phyloP scores from a whole-genome alignment of 2,329 filamentous ascomycete genomes.

The Fusarium nelsonii region DNA sequence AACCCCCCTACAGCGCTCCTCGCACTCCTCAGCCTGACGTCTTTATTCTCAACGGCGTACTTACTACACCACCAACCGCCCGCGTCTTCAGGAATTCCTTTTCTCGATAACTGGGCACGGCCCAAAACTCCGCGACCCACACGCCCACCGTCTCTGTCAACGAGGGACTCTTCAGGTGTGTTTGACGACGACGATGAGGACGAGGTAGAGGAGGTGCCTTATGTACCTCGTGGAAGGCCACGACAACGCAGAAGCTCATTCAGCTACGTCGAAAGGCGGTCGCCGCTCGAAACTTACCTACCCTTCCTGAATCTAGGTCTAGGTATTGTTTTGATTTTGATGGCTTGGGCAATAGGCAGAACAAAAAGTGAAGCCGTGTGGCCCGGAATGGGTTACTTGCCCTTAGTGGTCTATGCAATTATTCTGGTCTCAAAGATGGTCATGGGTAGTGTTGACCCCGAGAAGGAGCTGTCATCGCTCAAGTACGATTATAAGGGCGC shows the following conservation, averaged over 20 bases:
- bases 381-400: constrained; percentile 63
- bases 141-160: constrained; percentile 40
- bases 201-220: constrained; percentile 29
- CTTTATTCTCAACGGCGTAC: constrained; percentile 72
- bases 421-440: constrained; percentile 72
- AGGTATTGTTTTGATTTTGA: constrained; percentile 63
- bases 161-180: constrained; percentile 26
- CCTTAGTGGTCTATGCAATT: constrained; percentile 70
- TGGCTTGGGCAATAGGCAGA: constrained; percentile 56
- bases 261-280: constrained; percentile 41
- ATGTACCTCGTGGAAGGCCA: constrained; percentile 27
- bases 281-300: constrained; percentile 69
- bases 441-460: constrained; percentile 77
- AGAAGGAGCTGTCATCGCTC: constrained; percentile 70
- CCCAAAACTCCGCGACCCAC: constrained; percentile 45
- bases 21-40: constrained; percentile 70
- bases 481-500: constrained; percentile 77
- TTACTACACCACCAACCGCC: constrained; percentile 69
- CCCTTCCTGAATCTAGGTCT: constrained; percentile 71
- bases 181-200: constrained; percentile 39
- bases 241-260: constrained; percentile 42
- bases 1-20: constrained; percentile 56
- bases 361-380: constrained; percentile 53
- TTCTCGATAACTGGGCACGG: constrained; percentile 62
- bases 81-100: constrained; percentile 64